Base-by-base conservation (phyloP, 805 yeast genomes). In the Metschnikowia colocasiae region DNA sequence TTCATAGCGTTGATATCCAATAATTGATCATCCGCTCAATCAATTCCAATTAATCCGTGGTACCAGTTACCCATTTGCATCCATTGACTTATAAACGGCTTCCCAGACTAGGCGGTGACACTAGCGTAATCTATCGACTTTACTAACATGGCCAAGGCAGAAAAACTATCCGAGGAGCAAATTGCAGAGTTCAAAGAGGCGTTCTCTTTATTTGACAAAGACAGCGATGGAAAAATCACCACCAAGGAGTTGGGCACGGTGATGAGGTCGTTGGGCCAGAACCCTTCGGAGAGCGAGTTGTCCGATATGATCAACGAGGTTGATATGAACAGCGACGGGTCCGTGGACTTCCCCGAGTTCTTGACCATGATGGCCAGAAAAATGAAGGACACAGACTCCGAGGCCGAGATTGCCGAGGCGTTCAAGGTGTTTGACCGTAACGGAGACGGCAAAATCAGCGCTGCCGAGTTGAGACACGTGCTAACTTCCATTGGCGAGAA, bases 221-320 rank as follows among this genome's bases (percentile, higher is more conserved):
- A 94, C 67, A 86, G 91, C 63, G 97, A 91, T 69, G 99, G 99
- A 56, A 88, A 89, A 64, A 94, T 94, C 74, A 89, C 97, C 49
- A 87, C 97, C 59, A 81, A 87, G 62, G 99, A 94, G 72, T 78
- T 94, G 58, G 97, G 98, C 55, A 90, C 97, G 3, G 99, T 94
- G 45, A 94, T 94, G 99, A 85, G 99, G 73, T 88, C 97, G n/a
- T 77, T 94, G 63, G 99, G 99, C 44, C 94, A 90, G 69, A 92
- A 92, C 62, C 99, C 99, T 31, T 83, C 95, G 43, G 98, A 94
- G 69, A 83, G 90, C 56, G 99, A 94, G 69, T 85, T 94, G 60
- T 87, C 94, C 47, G 99, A 94, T 66, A 83, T 94, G 85, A 88
- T 94, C 76, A 92, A 92, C 67, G 99, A 94, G 71, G 95, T 94